Conservation (phyloP, 1,139 yeast genomes). For the Tardiomyces blankii region DNA sequence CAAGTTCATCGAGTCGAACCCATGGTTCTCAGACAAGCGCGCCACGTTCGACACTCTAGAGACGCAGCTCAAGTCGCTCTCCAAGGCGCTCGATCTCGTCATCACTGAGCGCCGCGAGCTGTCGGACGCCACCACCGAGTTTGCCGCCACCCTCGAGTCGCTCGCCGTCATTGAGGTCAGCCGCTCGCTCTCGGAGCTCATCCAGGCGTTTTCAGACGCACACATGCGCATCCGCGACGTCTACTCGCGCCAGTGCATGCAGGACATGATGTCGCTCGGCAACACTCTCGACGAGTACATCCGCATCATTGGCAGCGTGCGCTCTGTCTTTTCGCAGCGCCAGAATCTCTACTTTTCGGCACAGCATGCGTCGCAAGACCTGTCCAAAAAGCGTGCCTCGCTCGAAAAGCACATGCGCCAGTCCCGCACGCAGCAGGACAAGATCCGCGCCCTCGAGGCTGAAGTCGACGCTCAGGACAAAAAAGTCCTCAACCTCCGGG, state of each 20-base stretch:
- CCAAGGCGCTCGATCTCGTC: constrained; percentile 63
- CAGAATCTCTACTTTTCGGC: constrained; percentile 55
- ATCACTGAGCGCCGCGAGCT: constrained; percentile 69
- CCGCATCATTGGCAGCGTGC: constrained; percentile 65
- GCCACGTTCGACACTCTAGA: constrained; percentile 64
- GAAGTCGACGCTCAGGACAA: constrained; percentile 51
- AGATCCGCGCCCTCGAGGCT: constrained; percentile 39
- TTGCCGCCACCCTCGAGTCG: constrained; percentile 41
- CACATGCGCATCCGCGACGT: constrained; percentile 64
- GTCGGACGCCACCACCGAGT: constrained; percentile 53
- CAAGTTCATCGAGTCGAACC: constrained; percentile 67
- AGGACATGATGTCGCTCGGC: constrained; percentile 80
- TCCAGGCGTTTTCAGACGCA: constrained; percentile 57
- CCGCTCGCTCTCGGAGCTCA: constrained; percentile 48
- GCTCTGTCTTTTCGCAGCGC: constrained; percentile 66
- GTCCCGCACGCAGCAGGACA: constrained; percentile 54
- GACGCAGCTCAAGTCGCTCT: constrained; percentile 55
- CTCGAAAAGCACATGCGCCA: constrained; percentile 46
- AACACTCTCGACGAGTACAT: constrained; percentile 82
- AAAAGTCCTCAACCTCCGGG: constrained; percentile 45
- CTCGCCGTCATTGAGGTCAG: constrained; percentile 70
- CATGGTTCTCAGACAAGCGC: constrained; percentile 60
- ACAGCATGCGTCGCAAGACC: constrained; percentile 40
- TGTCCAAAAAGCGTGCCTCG: constrained; percentile 34
- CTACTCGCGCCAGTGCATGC: constrained; percentile 68